Conservation (phyloP, 371 early-diverging fungal species). For the Fennellomyces sp. region DNA sequence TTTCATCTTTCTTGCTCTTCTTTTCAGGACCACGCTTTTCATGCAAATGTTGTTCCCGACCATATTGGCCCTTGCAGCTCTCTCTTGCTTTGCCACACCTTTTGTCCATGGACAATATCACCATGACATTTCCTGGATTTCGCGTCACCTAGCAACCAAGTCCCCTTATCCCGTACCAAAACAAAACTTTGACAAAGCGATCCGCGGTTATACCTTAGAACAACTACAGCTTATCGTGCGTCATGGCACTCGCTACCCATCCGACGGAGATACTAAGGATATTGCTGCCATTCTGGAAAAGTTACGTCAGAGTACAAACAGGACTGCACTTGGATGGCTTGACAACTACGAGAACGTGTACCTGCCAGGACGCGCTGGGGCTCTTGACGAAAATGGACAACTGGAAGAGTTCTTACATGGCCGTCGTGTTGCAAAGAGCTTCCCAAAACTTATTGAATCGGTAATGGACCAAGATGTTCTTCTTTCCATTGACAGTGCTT, state of each 20-base stretch:
- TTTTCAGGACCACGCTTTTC: no score
- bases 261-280: constrained; percentile 13
- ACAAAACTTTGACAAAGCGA: not conserved
- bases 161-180: constrained; percentile 1
- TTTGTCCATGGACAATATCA: constrained; percentile 2
- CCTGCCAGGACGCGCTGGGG: constrained; percentile 6
- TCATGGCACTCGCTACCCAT: constrained; percentile 37
- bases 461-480: constrained; percentile 8
- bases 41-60: not conserved
- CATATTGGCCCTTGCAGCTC: constrained; percentile 4
- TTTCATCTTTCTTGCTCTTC: not conserved
- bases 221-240: constrained; percentile 35
- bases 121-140: constrained; percentile 7
- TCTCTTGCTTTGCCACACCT: not conserved
- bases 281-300: constrained; percentile 11
- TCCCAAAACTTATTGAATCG: constrained; percentile 10
- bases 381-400: constrained; percentile 22
- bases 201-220: constrained; percentile 2
- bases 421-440: constrained; percentile 18
- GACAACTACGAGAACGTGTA: constrained; percentile 18
- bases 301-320: constrained; percentile 12
- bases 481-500: not conserved
- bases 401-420: constrained; percentile 29
- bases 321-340: constrained; percentile 16
- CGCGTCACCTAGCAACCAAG: constrained; percentile 4